These are phyloP conservation scores for Verticillium longisporum DNA, from an alignment of 2,329 filamentous ascomycete species.

Conservation along the genomic window DNA sequence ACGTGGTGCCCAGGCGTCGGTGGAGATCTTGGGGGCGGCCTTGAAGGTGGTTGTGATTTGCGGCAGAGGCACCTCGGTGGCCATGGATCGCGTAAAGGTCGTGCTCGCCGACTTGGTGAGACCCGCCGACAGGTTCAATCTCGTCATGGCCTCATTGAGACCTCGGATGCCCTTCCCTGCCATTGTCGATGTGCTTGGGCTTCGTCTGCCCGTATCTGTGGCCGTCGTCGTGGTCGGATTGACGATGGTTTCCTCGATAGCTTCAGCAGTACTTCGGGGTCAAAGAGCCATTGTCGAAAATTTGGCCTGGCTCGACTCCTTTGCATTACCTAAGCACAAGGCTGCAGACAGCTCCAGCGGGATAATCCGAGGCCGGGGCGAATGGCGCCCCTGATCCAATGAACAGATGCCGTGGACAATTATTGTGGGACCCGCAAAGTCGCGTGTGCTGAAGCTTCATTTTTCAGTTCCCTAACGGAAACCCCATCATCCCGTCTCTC, in stretches of 20 bases:
- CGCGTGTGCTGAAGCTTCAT: constrained; percentile 2
- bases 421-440: neutral
- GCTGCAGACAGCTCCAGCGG: neutral
- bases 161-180: constrained; percentile 41
- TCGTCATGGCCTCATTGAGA: constrained; percentile 46
- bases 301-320: neutral
- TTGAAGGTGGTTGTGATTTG: constrained; percentile 27
- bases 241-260: neutral
- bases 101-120: constrained; percentile 29
- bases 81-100: constrained; percentile 45
- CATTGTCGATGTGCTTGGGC: constrained; percentile 21
- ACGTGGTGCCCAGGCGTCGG: constrained; percentile 40
- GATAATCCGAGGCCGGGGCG: neutral
- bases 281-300: neutral
- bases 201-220: neutral
- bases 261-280: neutral
- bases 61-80: constrained; percentile 40
- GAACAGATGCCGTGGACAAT: neutral
- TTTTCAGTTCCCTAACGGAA: neutral
- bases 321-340: neutral
- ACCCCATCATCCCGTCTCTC: neutral
- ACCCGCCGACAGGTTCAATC: constrained; percentile 37
- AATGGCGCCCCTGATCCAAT: neutral
- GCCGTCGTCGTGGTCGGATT: neutral
- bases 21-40: constrained; percentile 23